These are phyloP conservation scores for Xylariaceae sp. DNA, from an alignment of 2,329 filamentous ascomycete species.

Conservation along the genomic window DNA sequence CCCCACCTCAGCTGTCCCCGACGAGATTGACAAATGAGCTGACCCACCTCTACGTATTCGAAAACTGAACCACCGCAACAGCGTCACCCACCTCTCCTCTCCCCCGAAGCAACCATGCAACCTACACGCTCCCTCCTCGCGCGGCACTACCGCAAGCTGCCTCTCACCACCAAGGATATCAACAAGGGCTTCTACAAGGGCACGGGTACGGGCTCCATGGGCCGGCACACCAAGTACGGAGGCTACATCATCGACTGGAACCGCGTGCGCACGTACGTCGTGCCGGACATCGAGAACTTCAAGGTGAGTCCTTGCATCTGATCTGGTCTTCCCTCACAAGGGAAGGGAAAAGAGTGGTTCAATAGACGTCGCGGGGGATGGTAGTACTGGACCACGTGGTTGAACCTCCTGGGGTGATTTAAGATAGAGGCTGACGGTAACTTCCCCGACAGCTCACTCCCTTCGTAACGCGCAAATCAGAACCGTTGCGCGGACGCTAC, in stretches of 20 bases:
- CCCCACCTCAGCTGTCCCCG: no score
- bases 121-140: conserved; percentile 64
- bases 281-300: conserved; percentile 67
- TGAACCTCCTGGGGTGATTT: no score
- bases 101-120: conserved; percentile 47
- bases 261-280: conserved; percentile 88
- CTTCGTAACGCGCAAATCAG: conserved; percentile 64
- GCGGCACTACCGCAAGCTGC: conserved; percentile 67
- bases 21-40: no score
- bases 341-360: neutral
- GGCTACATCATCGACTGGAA: conserved; percentile 78
- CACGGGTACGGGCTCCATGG: conserved; percentile 83
- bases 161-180: conserved; percentile 88
- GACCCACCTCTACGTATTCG: no score
- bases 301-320: conserved; percentile 51
- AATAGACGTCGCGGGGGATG: no score
- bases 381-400: no score
- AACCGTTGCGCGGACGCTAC: conserved; percentile 49
- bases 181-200: conserved; percentile 97
- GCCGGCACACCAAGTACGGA: conserved; percentile 76
- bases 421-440: neutral
- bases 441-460: conserved; percentile 61
- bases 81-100: neutral
- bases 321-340: no score
- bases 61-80: no score